Percentiles rank a stretch among this genome's conserved stretches.
These are phyloP conservation scores for Alternaria dauci DNA, from an alignment of 2,329 filamentous ascomycete species.

Conservation along the genomic window DNA sequence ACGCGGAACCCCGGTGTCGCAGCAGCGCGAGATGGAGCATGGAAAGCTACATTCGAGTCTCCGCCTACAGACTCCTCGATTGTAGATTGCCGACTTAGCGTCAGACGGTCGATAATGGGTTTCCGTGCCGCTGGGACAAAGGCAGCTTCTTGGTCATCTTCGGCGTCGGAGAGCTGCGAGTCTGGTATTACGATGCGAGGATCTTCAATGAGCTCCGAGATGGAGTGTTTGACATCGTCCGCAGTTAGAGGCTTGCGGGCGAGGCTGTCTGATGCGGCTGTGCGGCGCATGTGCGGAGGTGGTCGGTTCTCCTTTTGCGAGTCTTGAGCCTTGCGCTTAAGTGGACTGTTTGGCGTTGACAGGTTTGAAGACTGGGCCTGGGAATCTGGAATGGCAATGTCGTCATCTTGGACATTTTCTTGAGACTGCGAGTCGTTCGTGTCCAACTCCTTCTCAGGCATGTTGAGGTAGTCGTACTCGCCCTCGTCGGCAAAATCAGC, in stretches of 20 bases:
- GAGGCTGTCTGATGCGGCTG: slow-evolving; percentile 61
- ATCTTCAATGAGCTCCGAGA: slow-evolving; percentile 83
- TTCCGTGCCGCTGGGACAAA: slow-evolving; percentile 50
- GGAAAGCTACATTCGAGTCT: slow-evolving; percentile 64
- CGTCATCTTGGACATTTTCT: slow-evolving; percentile 20
- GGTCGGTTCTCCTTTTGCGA: slow-evolving; percentile 55
- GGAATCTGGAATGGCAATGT: slow-evolving; percentile 48
- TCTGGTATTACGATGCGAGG: slow-evolving; percentile 64
- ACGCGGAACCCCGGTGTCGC: slow-evolving; percentile 65
- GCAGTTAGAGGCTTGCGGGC: slow-evolving; percentile 74
- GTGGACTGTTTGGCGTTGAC: slow-evolving; percentile 33
- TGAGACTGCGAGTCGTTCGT: slow-evolving; percentile 42
- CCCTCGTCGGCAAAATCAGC: slow-evolving; percentile 79
- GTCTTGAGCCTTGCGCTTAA: slow-evolving; percentile 56
- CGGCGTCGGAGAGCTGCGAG: slow-evolving; percentile 54
- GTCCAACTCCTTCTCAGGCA: slow-evolving; percentile 46
- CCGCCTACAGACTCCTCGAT: slow-evolving; percentile 35
- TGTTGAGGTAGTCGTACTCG: slow-evolving; percentile 77
- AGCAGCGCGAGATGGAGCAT: slow-evolving; percentile 53
- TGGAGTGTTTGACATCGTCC: slow-evolving; percentile 80
- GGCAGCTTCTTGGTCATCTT: slow-evolving; percentile 43
- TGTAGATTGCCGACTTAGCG: slow-evolving; percentile 65
- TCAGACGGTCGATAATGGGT: slow-evolving; percentile 75
- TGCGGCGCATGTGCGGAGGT: slow-evolving; percentile 69
- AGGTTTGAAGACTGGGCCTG: slow-evolving; percentile 37